Conservation (phyloP, 2,329 filamentous ascomycete genomes). For the Ceratocystis huliohia region DNA sequence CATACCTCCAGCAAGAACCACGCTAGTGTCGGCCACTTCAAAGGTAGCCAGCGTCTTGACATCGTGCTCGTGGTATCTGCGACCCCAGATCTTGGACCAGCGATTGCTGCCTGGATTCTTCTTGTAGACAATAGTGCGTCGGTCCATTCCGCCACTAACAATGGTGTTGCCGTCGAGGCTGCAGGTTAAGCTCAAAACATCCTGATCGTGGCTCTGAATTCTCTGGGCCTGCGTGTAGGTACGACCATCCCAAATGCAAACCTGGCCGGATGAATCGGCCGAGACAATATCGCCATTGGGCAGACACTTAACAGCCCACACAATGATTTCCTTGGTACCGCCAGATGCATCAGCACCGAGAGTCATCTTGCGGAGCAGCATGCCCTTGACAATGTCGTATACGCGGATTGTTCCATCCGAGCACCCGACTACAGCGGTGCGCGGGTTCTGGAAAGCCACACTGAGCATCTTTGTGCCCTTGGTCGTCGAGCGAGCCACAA, state of each 20-base stretch:
- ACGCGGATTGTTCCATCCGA: slow-evolving; percentile 93
- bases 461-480: slow-evolving; percentile 85
- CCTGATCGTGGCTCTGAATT: slow-evolving; percentile 75
- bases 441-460: slow-evolving; percentile 74
- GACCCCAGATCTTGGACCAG: slow-evolving; percentile 79
- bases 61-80: slow-evolving; percentile 82
- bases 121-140: slow-evolving; percentile 72
- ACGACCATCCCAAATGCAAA: slow-evolving; percentile 87
- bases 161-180: slow-evolving; percentile 71
- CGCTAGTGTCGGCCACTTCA: slow-evolving; percentile 69
- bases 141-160: slow-evolving; percentile 84
- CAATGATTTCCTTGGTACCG: slow-evolving; percentile 63
- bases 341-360: slow-evolving; percentile 65
- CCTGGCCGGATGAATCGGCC: slow-evolving; percentile 85
- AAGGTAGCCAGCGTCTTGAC: slow-evolving; percentile 90
- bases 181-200: slow-evolving; percentile 76
- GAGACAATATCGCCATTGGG: slow-evolving; percentile 83
- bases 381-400: slow-evolving; percentile 71
- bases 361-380: slow-evolving; percentile 68
- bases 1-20: slow-evolving; percentile 82
- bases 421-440: slow-evolving; percentile 77
- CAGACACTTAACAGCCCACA: slow-evolving; percentile 86
- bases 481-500: slow-evolving; percentile 61
- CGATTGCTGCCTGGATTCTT: slow-evolving; percentile 47
- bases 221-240: slow-evolving; percentile 81